Evolutionary conservation across 163 green algal species (phyloP).

Genomic region (Dunaliella salina): DNA sequence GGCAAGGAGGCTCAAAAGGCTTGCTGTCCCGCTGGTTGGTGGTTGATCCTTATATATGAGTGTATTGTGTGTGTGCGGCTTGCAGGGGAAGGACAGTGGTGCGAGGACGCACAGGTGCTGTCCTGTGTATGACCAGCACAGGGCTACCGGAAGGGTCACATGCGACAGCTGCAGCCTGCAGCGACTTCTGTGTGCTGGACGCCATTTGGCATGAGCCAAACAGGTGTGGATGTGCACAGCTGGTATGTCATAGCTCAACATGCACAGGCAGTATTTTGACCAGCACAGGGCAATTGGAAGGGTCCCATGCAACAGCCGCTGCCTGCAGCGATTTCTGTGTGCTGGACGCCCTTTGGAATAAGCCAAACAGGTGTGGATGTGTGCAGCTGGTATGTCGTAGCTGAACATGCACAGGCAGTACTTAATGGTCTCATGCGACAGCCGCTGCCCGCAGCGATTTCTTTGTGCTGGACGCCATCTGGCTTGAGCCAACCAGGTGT

Average conservation of each 20-base stretch:
- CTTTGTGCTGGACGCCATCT: slow-evolving; percentile 83
- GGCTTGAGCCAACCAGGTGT: slow-evolving; percentile 50
- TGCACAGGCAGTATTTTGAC: no score
- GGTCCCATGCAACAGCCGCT: slow-evolving; percentile 14
- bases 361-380: slow-evolving; percentile 57
- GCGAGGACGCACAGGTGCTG: slow-evolving; percentile 54
- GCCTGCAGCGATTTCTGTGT: slow-evolving; percentile 44
- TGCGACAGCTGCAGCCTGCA: neutral
- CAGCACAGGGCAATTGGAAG: slow-evolving; percentile 65
- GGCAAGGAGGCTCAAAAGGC: no score
- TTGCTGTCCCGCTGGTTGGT: no score
- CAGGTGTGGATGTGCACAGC: slow-evolving; percentile 50
- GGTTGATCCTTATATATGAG: neutral
- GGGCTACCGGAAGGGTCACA: slow-evolving; percentile 59
- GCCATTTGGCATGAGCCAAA: slow-evolving; percentile 68
- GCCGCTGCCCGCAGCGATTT: slow-evolving; percentile 2
- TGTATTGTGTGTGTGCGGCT: slow-evolving; percentile 14
- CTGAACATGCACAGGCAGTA: no score
- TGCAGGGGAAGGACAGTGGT: slow-evolving; percentile 54
- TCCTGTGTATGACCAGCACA: slow-evolving; percentile 69
- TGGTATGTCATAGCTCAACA: neutral
- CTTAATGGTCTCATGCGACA: slow-evolving; percentile 34
- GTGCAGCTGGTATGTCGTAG: neutral
- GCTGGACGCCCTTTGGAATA: slow-evolving; percentile 81
- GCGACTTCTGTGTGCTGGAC: slow-evolving; percentile 69